Conservation (phyloP, 2,329 filamentous ascomycete genomes). For the Boeremia lycopersici region DNA sequence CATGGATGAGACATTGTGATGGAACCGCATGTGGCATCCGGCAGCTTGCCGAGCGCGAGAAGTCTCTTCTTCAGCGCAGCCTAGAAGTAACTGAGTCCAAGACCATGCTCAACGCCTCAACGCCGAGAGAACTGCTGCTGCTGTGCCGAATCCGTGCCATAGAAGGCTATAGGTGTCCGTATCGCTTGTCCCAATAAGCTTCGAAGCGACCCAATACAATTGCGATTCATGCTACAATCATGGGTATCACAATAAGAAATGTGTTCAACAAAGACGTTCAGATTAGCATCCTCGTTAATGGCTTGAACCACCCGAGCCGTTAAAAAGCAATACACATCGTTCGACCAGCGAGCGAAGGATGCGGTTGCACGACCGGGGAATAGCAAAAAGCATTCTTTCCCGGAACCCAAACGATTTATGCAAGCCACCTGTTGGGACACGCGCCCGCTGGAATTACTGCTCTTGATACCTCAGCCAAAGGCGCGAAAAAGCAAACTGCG, state of each 20-base stretch:
- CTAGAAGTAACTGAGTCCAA: background rate
- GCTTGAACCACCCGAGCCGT: conserved; percentile 12
- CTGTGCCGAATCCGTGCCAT: background rate
- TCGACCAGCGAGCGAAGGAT: conserved; percentile 15
- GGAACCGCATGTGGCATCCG: conserved; percentile 1
- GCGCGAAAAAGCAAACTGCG: conserved; percentile 10
- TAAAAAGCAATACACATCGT: conserved; percentile 17
- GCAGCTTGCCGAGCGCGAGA: background rate
- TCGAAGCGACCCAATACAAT: conserved; percentile 1
- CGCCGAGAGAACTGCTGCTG: background rate
- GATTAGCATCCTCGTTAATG: conserved; percentile 16
- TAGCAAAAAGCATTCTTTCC: conserved; percentile 16
- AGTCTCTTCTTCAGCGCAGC: background rate
- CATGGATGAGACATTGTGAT: background rate
- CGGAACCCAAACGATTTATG: conserved; percentile 3
- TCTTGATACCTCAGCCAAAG: conserved; percentile 4
- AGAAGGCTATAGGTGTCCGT: background rate
- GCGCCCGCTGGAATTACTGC: conserved; percentile 15
- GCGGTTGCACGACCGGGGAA: conserved; percentile 19
- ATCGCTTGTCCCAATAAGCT: conserved; percentile 8
- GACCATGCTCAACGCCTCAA: background rate
- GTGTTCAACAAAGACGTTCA: conserved; percentile 12
- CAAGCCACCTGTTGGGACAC: conserved; percentile 12
- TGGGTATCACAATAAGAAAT: conserved; percentile 17
- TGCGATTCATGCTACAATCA: conserved; percentile 10